Evolutionary conservation across 192 early-diverging fungal species (phyloP).

Genomic region (Backusella psychrophila): DNA sequence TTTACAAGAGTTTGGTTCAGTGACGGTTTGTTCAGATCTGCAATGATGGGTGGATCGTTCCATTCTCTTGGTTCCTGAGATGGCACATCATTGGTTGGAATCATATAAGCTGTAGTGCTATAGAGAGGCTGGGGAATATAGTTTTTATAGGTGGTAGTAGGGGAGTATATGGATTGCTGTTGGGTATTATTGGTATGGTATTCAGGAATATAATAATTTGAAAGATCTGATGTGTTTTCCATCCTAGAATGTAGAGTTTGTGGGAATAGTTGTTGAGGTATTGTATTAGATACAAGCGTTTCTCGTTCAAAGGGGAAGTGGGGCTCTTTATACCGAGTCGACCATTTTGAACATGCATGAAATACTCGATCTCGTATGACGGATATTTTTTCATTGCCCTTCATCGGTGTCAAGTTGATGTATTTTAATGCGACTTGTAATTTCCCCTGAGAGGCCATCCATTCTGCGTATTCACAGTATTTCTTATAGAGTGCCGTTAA

Average conservation of each 20-base stretch:
- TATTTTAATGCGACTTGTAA: conserved; percentile 71
- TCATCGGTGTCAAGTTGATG: conserved; percentile 67
- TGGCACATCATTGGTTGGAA: neutral
- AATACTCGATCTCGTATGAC: neutral
- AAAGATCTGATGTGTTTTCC: neutral
- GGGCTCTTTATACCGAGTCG: neutral
- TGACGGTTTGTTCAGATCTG: neutral
- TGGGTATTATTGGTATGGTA: neutral
- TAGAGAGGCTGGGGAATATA: neutral
- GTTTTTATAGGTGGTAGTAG: neutral
- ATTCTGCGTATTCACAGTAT: conserved; percentile 85
- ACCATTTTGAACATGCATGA: neutral
- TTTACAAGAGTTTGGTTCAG: neutral
- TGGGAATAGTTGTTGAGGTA: neutral
- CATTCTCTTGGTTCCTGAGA: neutral
- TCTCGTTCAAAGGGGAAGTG: neutral
- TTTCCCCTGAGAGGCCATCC: conserved; percentile 72
- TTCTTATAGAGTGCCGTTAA: conserved; percentile 66
- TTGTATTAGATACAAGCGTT: neutral
- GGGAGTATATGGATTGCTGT: neutral
- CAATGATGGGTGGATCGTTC: neutral
- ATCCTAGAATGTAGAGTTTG: neutral
- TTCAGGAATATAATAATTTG: neutral
- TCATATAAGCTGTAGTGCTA: neutral
- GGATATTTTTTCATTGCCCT: neutral